Base-by-base conservation (phyloP, 495 filamentous ascomycete genomes). In the Margaritispora aquatica region DNA sequence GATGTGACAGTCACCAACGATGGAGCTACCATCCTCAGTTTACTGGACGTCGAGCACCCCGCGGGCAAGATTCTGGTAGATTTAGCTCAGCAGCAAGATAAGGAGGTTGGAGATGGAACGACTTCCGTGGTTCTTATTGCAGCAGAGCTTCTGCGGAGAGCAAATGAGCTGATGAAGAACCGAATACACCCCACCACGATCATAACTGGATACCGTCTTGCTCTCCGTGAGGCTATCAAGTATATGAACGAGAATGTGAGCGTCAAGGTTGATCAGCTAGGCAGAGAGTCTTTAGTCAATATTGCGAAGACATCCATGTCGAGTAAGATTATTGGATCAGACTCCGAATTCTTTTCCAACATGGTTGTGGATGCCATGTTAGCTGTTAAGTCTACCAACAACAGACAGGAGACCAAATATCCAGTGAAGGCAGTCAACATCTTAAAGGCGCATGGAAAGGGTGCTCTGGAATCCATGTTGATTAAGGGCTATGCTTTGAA, bases 1-100 rank as follows among this genome's bases (percentile, higher is more conserved):
- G 94, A 99, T 82, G 94, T 99, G 50, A 97, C 95, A 53, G 94
- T 99, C 57, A 99, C 94, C 48, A 99, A 99, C 75, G 94, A 99
- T 72, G 94, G 94, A 60, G 94, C 94, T 50, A 99, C 94, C 23
- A 99, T 99, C 64, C 80, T 99, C 59, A 88, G 85, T 72, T 78
- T 99, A 66, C 80, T 99, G 64, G 94, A 96, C 72, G 89, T 99
- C 64, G 92, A 97, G 70, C 93, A 99, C 73, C 94, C 94, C 51
- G 95, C 94, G 36, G 94, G 94, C 67, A 97, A 97, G 81, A 99
- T 99, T 66, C 78, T 99, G 51, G 94, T 99, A 54, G 94, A 97
- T 68, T 79, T 99, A 66, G 94, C 94, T 50, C 93, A 97, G 61
- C 94, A 99, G 74, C 94, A 99, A 75, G 94, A 99, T 73, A 96